Conservation (phyloP, 345 rosid species). For the Geranium rotundifolium region DNA sequence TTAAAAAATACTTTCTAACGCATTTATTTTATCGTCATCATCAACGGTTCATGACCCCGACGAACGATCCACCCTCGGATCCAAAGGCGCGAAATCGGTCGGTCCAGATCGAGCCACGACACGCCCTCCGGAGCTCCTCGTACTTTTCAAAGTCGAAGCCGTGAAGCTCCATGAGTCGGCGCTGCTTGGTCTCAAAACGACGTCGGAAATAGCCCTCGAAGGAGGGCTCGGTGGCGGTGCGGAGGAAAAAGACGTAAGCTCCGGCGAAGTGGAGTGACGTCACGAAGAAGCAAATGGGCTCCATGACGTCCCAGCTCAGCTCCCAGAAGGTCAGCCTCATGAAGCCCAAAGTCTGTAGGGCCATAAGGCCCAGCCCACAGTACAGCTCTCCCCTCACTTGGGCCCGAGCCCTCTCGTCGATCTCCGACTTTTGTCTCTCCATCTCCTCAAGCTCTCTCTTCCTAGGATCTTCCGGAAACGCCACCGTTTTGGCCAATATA, state of each 20-base stretch:
- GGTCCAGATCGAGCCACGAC: too few species aligned
- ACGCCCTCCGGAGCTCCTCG: conserved; percentile 19
- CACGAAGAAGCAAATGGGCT: conserved; percentile 83
- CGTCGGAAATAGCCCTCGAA: conserved; percentile 60
- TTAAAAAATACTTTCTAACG: too few species aligned
- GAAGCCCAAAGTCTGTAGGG: conserved; percentile 52
- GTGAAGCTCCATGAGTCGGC: conserved; percentile 36
- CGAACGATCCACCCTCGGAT: too few species aligned
- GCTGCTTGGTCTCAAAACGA: conserved; percentile 50
- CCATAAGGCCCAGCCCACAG: conserved; percentile 47
- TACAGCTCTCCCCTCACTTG: conserved; percentile 55
- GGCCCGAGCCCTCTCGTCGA: conserved; percentile 38
- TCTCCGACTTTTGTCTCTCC: conserved; percentile 47
- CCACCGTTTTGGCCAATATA: conserved; percentile 27
- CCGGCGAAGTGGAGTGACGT: conserved; percentile 47
- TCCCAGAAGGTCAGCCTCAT: conserved; percentile 97
- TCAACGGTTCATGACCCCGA: too few species aligned
- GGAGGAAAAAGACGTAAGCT: conserved; percentile 57
- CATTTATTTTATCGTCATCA: too few species aligned
- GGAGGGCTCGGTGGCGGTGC: conserved; percentile 69
- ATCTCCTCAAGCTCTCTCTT: conserved; percentile 41
- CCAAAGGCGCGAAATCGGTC: too few species aligned
- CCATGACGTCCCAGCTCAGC: conserved; percentile 92
- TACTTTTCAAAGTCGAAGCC: conserved; percentile 39
- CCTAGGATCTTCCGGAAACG: conserved; percentile 41